Evolutionary conservation across 2,329 filamentous ascomycete species (phyloP).

Genomic region (Ophiostoma ulmi): DNA sequence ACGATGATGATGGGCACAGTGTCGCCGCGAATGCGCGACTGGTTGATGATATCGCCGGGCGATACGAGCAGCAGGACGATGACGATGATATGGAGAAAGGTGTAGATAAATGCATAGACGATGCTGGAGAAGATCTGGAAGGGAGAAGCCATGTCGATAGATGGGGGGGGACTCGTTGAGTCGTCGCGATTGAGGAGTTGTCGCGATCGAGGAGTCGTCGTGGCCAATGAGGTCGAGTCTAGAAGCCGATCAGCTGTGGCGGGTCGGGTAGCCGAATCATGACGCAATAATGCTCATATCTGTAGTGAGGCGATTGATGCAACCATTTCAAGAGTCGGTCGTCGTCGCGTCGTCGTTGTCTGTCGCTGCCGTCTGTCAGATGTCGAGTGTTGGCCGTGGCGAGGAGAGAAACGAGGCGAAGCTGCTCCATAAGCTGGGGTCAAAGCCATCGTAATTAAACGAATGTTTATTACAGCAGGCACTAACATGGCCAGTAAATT

Average conservation of each 20-base stretch:
- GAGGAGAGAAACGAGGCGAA: background rate
- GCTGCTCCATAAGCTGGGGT: too few relatives aligned
- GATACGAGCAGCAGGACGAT: slow-evolving; percentile 70
- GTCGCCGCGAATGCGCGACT: slow-evolving; percentile 62
- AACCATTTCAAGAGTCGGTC: slow-evolving; percentile 13
- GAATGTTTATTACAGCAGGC: background rate
- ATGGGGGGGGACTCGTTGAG: background rate
- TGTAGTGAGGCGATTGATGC: background rate
- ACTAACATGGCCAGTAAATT: background rate
- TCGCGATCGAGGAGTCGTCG: background rate
- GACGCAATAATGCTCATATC: slow-evolving; percentile 12
- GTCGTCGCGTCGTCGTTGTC: background rate
- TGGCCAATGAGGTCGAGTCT: background rate
- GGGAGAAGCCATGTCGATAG: slow-evolving; percentile 25
- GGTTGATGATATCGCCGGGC: slow-evolving; percentile 74
- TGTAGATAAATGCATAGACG: slow-evolving; percentile 75
- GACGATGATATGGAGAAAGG: slow-evolving; percentile 67
- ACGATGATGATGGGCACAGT: slow-evolving; percentile 81
- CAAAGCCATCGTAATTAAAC: background rate
- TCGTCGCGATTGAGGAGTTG: background rate
- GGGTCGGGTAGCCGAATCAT: slow-evolving; percentile 14
- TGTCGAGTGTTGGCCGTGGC: background rate
- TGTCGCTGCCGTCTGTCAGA: background rate
- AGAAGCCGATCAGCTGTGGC: background rate
- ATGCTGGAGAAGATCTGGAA: slow-evolving; percentile 63